Conservation (phyloP, 352 stramenopile species). For the Pythium inflatum region DNA sequence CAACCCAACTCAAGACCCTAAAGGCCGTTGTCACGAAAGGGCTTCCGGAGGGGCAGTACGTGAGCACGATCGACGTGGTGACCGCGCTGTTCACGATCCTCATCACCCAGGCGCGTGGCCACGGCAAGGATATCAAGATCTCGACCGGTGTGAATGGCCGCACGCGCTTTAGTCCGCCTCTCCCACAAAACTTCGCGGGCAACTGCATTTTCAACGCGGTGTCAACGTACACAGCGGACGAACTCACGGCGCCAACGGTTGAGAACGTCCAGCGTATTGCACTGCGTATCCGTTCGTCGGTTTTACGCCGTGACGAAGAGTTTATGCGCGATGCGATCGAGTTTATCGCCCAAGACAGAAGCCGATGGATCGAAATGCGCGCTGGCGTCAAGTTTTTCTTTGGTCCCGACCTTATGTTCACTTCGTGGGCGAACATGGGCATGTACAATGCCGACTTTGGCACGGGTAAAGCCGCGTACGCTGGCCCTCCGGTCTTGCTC, state of each 20-base stretch:
- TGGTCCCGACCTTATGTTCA: conserved; percentile 62
- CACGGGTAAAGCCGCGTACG: conserved; percentile 42
- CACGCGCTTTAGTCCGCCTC: conserved; percentile 44
- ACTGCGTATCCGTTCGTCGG: conserved; percentile 46
- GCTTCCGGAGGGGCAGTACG: conserved; percentile 32
- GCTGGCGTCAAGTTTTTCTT: conserved; percentile 54
- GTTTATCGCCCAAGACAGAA: conserved; percentile 42
- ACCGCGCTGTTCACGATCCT: conserved; percentile 57
- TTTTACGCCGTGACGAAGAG: conserved; percentile 40
- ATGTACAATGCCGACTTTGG: conserved; percentile 69
- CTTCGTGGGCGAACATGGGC: conserved; percentile 57
- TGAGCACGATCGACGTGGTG: conserved; percentile 57
- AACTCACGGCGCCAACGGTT: conserved; percentile 31
- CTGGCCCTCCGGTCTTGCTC: conserved; percentile 37
- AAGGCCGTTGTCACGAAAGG: conserved; percentile 35
- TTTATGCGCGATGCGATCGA: conserved; percentile 58
- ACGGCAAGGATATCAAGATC: conserved; percentile 47
- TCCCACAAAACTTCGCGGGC: conserved; percentile 48
- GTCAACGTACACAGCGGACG: conserved; percentile 38
- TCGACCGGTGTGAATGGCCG: conserved; percentile 58
- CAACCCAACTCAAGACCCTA: conserved; percentile 46
- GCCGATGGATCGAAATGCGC: conserved; percentile 40
- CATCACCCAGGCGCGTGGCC: conserved; percentile 49
- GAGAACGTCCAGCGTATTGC: conserved; percentile 34
- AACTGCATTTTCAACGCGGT: conserved; percentile 66